A percentile compares a stretch with the other conserved stretches of the same genome.
Evolutionary conservation across 495 filamentous ascomycete genomes (phyloP).

Genomic region (Coniosporium apollinis): DNA sequence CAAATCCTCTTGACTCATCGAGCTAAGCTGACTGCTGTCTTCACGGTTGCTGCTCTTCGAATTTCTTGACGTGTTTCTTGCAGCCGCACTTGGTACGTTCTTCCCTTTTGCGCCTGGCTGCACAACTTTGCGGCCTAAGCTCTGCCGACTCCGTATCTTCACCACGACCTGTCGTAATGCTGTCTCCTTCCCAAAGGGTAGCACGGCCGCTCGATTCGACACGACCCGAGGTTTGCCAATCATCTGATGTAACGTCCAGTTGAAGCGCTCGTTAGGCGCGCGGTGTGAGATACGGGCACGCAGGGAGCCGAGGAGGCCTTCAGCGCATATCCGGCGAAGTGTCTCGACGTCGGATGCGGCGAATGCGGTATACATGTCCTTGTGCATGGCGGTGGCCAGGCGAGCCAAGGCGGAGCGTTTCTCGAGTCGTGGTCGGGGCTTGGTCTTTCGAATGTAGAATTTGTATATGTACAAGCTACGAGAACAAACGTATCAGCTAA

Average conservation of each 20-base stretch:
- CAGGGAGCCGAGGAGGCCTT: constrained; percentile 41
- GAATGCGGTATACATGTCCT: constrained; percentile 53
- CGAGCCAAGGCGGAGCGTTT: constrained; percentile 24
- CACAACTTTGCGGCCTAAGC: constrained; percentile 2
- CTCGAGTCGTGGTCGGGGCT: constrained; percentile 30
- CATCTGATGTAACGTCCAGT: constrained; percentile 54
- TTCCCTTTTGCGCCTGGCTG: no score
- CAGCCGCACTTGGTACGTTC: no score
- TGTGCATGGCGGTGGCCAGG: constrained; percentile 43
- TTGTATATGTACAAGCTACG: constrained; percentile 23
- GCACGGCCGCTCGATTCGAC: constrained; percentile 36
- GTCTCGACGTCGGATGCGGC: constrained; percentile 46
- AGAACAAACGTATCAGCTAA: neutral
- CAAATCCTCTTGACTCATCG: constrained; percentile 20
- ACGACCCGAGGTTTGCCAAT: constrained; percentile 41
- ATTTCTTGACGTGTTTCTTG: no score
- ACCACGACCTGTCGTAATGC: constrained; percentile 56
- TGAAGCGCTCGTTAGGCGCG: constrained; percentile 29
- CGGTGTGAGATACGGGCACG: constrained; percentile 38
- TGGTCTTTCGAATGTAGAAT: constrained; percentile 26
- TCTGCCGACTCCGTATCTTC: constrained; percentile 51
- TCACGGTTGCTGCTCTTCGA: no score
- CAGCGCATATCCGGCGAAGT: constrained; percentile 41
- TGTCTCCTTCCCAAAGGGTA: constrained; percentile 29
- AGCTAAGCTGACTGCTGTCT: neutral